A percentile compares a stretch with the other conserved stretches of the same genome.
These are phyloP conservation scores for Pythium sp. DNA, from an alignment of 352 stramenopile genomes.

Conservation along the genomic window DNA sequence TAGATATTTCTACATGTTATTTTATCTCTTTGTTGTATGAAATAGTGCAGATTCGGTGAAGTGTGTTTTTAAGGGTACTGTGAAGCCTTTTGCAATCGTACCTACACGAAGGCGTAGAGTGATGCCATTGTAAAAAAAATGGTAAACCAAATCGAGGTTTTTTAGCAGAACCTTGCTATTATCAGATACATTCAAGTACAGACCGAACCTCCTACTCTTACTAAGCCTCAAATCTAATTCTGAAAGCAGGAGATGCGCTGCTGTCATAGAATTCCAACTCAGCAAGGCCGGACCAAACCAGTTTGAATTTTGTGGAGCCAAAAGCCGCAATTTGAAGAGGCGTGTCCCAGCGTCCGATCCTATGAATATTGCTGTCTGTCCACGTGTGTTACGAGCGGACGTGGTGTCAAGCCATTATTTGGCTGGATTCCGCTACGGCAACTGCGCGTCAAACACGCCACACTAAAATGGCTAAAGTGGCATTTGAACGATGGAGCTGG, in stretches of 20 bases:
- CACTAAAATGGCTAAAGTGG: too few species aligned
- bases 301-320: background rate
- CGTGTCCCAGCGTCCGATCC: background rate
- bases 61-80: background rate
- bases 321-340: background rate
- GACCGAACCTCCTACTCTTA: background rate
- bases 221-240: background rate
- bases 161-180: background rate
- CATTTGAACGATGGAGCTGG: too few species aligned
- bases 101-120: background rate
- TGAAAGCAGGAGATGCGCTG: background rate
- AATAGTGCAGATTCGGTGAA: too few species aligned
- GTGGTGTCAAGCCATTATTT: background rate
- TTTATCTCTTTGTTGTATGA: too few species aligned
- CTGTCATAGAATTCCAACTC: slow-evolving; percentile 4
- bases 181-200: background rate
- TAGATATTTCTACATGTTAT: too few species aligned
- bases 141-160: background rate
- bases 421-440: too few species aligned
- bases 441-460: too few species aligned
- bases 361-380: background rate
- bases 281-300: slow-evolving; percentile 7
- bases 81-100: background rate
- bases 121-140: background rate
- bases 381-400: background rate